A percentile compares a stretch with the other conserved stretches of the same genome.
Evolutionary conservation across 1,139 yeast species (phyloP).

Genomic region (Zygoascus sp.): DNA sequence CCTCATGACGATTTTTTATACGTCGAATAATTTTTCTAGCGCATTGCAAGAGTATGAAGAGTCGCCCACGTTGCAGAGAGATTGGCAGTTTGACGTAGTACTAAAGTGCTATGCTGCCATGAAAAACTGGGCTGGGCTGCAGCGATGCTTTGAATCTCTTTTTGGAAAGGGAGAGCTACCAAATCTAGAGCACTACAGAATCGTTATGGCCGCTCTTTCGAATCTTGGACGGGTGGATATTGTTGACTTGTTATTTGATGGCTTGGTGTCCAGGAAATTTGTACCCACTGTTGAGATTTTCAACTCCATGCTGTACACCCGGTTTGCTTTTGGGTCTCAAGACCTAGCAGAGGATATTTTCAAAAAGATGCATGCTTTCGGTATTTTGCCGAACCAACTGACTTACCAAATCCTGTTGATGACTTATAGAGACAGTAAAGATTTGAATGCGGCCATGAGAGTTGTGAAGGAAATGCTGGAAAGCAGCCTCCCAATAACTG

Average conservation of each 20-base stretch:
- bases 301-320: slow-evolving; percentile 44
- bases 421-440: slow-evolving; percentile 30
- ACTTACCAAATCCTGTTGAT: slow-evolving; percentile 29
- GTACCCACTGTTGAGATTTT: slow-evolving; percentile 47
- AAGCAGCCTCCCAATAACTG: slow-evolving; percentile 26
- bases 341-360: slow-evolving; percentile 44
- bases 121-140: slow-evolving; percentile 57
- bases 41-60: slow-evolving; percentile 42
- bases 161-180: slow-evolving; percentile 57
- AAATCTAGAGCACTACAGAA: slow-evolving; percentile 53
- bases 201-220: slow-evolving; percentile 62
- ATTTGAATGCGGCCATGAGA: slow-evolving; percentile 31
- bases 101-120: slow-evolving; percentile 45
- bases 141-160: slow-evolving; percentile 57
- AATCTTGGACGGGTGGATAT: slow-evolving; percentile 51
- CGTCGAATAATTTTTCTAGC: slow-evolving; percentile 39
- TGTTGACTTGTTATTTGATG: slow-evolving; percentile 50
- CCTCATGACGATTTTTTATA: slow-evolving; percentile 43
- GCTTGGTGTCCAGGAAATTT: slow-evolving; percentile 43
- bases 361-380: slow-evolving; percentile 38
- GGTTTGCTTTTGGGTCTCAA: slow-evolving; percentile 45
- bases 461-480: slow-evolving; percentile 29
- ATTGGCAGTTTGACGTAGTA: slow-evolving; percentile 27
- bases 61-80: slow-evolving; percentile 30
- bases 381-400: slow-evolving; percentile 33